These are phyloP conservation scores for Ceratobasidium theobromae DNA, from an alignment of 1,284 basidiomycete species.

Conservation along the genomic window DNA sequence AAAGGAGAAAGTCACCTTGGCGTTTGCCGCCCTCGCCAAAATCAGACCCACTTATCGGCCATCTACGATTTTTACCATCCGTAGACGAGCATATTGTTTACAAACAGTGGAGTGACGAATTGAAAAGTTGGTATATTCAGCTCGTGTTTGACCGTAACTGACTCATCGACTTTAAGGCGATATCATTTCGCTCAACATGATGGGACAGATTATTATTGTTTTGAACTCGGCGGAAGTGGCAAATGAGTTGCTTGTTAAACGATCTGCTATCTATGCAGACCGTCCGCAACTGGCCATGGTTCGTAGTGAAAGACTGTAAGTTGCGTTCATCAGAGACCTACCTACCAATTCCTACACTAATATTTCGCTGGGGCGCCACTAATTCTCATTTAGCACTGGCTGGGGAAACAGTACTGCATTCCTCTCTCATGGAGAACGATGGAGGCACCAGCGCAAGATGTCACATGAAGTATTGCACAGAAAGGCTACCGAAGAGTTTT, in stretches of 20 bases:
- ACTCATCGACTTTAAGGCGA: conserved; percentile 7
- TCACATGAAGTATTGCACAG: neutral
- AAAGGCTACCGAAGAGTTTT: neutral
- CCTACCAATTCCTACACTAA: too few species aligned
- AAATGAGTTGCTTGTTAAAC: conserved; percentile 33
- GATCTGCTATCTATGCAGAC: conserved; percentile 39
- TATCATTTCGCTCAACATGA: conserved; percentile 27
- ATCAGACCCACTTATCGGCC: conserved; percentile 11
- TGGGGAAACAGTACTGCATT: neutral
- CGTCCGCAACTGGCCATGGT: conserved; percentile 46
- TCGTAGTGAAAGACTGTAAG: neutral
- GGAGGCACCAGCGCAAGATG: neutral
- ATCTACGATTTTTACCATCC: conserved; percentile 6
- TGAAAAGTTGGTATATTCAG: neutral
- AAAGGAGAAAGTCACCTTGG: too few species aligned
- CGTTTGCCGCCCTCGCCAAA: conserved; percentile 17
- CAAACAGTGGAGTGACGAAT: neutral
- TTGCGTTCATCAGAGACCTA: neutral
- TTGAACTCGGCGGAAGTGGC: conserved; percentile 34
- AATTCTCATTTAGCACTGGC: too few species aligned
- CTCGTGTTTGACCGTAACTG: neutral
- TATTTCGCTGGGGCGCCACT: too few species aligned
- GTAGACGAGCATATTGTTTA: neutral
- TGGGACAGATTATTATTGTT: conserved; percentile 32
- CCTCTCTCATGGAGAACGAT: neutral